These are phyloP conservation scores for Calocera viscosa DNA, from an alignment of 768 basidiomycete species.

Conservation along the genomic window DNA sequence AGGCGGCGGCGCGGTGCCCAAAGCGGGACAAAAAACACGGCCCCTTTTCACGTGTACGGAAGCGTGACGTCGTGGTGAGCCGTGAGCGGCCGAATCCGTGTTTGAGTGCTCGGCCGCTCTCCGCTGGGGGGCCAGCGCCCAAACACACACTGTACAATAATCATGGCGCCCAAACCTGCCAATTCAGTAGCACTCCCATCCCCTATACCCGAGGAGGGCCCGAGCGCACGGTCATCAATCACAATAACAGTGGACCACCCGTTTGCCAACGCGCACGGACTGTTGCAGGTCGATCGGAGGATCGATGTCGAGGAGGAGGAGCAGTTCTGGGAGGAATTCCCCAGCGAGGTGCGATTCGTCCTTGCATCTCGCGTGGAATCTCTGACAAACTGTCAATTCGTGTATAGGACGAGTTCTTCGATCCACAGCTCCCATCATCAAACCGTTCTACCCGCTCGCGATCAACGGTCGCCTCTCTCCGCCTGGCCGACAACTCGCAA, in stretches of 20 bases:
- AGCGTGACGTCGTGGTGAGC: background rate
- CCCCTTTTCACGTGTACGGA: background rate
- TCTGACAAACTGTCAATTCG: background rate
- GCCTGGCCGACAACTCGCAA: background rate
- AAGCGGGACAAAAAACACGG: background rate
- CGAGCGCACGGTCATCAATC: background rate
- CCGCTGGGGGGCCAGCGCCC: background rate
- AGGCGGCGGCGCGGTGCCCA: background rate
- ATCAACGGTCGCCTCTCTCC: background rate
- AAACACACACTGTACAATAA: background rate
- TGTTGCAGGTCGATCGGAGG: background rate
- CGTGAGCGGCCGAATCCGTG: background rate
- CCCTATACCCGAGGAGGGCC: background rate
- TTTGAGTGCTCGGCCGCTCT: background rate
- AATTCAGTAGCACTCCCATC: background rate
- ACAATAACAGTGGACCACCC: background rate
- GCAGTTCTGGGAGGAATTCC: slow-evolving; percentile 5
- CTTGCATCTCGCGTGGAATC: background rate
- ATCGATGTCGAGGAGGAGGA: slow-evolving; percentile 7
- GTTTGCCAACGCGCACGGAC: background rate
- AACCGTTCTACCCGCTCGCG: slow-evolving; percentile 2
- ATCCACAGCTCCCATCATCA: slow-evolving; percentile 2
- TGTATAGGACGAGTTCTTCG: background rate
- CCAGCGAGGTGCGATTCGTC: background rate
- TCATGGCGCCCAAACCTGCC: background rate